Conservation (phyloP, 495 filamentous ascomycete genomes). For the Pyronema domesticum region DNA sequence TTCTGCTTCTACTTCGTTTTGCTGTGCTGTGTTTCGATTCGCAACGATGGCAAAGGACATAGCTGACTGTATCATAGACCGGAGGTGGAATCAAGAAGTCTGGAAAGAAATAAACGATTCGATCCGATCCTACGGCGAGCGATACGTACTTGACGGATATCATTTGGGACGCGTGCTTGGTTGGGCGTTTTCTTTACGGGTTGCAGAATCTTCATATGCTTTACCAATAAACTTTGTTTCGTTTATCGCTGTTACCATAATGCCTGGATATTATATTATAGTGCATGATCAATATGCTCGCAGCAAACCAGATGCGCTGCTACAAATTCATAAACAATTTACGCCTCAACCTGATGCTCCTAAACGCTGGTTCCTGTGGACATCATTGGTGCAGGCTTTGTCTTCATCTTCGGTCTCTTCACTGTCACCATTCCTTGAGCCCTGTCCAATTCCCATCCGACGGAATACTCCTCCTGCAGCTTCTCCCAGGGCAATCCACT, state of each 20-base stretch:
- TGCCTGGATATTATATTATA: no score
- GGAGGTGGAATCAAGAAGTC: conserved; percentile 25
- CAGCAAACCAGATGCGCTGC: background rate
- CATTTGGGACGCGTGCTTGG: background rate
- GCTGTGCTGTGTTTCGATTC: background rate
- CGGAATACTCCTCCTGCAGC: conserved; percentile 42
- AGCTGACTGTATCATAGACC: background rate
- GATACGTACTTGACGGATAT: no score
- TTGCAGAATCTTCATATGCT: background rate
- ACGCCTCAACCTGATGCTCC: background rate
- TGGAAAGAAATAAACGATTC: conserved; percentile 19
- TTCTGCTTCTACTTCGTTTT: background rate
- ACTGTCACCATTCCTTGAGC: conserved; percentile 45
- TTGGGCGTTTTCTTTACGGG: no score
- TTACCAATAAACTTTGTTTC: background rate
- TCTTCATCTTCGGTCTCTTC: conserved; percentile 37
- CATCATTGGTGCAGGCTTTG: conserved; percentile 8
- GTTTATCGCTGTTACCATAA: no score
- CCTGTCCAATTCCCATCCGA: conserved; percentile 63
- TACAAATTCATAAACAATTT: background rate
- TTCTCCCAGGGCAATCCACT: conserved; percentile 48
- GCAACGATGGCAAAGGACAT: background rate
- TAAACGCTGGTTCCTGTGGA: background rate
- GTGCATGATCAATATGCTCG: no score
- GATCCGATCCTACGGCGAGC: no score